Base-by-base conservation (phyloP, 352 stramenopile genomes). In the Globisporangium ultimum region DNA sequence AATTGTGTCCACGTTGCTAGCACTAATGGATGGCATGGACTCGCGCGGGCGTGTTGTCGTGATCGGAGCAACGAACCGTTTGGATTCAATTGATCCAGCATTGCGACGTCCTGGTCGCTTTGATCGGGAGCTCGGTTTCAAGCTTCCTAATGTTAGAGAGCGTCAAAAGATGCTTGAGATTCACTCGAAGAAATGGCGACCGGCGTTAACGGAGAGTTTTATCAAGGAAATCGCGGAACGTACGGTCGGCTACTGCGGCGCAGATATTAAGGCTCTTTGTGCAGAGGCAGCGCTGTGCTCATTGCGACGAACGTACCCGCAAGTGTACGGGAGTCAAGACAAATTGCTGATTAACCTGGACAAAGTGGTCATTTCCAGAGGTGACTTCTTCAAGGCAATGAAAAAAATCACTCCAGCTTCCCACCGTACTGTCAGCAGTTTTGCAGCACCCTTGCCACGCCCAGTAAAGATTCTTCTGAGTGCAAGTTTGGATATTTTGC, bases 11-110 rank as follows among this genome's bases (percentile, higher is more conserved):
- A 98, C 92, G 3, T 65, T 98, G 58, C 68, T 98, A 15, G 92
- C 91, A 24, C 70, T 97, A 18, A 98, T 98, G 91, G 92, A 98
- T 52, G 92, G 92, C 7, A 87, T 95, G 67, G 82, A 93, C 56
- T 74, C 74, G 0, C 82, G 86, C 17, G 84, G 82, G 49, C 93
- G 95, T 28, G 96, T 99, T 1, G 81, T 99, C 22, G 96, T 99
- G n/a, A 93, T 99, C 56, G 97, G 89, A 15, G 97, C 97, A 6
- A 99, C 97, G 0, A 99, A 99, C 64, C 84, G 97, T n/a, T 78
- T 98, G 8, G 90, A 97, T 68, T 88, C 88, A 3, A 94, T 99
- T 40, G 97, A 99, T 70, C 86, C 91, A 7, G 97, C 97, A 13
- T 68, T 99, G 24, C 79, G 98, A 36, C 79, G 97, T 38, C 95